Evolutionary conservation across 2,329 filamentous ascomycete species (phyloP), one percentile per base, ranked within the genome.

Genomic region (Cladobotryum protrusum): DNA sequence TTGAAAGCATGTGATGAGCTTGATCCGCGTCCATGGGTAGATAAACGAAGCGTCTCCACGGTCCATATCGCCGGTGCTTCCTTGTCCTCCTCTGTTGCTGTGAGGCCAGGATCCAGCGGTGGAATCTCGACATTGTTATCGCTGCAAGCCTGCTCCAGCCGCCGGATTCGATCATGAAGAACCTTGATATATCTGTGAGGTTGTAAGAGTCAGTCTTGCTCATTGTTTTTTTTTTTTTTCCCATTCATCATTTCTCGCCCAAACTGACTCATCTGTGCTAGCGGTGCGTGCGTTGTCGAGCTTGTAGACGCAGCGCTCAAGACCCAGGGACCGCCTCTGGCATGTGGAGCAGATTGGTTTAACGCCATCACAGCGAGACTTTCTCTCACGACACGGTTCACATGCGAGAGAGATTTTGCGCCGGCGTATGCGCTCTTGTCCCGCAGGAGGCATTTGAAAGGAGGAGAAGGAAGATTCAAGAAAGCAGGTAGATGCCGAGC

Each of bases 281-380:
- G 63, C 65, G 14, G 63, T 65, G 9, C 64, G 63, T 7, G 64
- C 63, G 54, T 68, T 70, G 4, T 65, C 63, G 2, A 62, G 52
- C 18, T 59, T 69, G 56, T 72, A 73, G 8, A 69, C 56, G 45
- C 70, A 72, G n/a, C 59, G 61, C 32, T 66, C 61, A 6, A 67
- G 53, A 3, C 55, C 52, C 20, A 67, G 59, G 2, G 60, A 61
- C 12, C 69, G 64, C 12, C 64, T 63, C 39, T 57, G 58, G 47
- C 72, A 74, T 2, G 67, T 65, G n/a, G 65, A 68, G 57, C 71
- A 74, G 12, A 73, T 66, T 19, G 71, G 72, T 54, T 72, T 72
- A n/a, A 48, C 59, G 17, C 70, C 70, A 53, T 73, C 70, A 48
- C 70, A 73, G 1, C 67, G 64, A 5, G 67, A 59, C 53, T 73